Percentiles rank a stretch among this genome's conserved stretches.
Conservation (phyloP, 306 rosid genomes). For the Acacia melanoxylon region DNA sequence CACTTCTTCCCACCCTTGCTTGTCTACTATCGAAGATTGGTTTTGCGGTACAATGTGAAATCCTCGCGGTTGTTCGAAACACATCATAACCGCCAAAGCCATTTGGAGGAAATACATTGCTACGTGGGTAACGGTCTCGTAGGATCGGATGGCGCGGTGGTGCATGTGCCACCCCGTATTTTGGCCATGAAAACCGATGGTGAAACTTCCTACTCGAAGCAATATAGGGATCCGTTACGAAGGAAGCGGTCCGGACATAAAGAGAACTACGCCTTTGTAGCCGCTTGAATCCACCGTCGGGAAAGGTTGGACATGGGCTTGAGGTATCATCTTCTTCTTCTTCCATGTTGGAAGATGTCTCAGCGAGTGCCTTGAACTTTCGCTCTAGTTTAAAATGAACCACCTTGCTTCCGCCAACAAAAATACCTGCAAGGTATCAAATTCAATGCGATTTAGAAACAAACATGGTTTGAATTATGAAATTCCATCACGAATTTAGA, state of each 20-base stretch:
- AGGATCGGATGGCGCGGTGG: no score
- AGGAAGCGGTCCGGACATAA: slow-evolving; percentile 96
- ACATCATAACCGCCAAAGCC: no score
- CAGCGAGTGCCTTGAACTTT: slow-evolving; percentile 54
- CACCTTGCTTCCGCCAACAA: slow-evolving; percentile 97
- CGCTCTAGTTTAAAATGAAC: slow-evolving; percentile 82
- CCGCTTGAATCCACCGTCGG: slow-evolving; percentile 93
- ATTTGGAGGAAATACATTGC: no score
- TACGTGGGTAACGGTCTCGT: no score
- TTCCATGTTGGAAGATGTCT: slow-evolving; percentile 49
- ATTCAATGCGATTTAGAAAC: slow-evolving; percentile 8
- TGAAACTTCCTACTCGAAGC: slow-evolving; percentile 78
- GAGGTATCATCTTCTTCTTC: slow-evolving; percentile 60
- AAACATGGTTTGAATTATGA: background rate
- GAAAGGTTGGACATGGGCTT: slow-evolving; percentile 68
- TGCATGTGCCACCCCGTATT: slow-evolving; percentile 94
- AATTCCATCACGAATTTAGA: background rate
- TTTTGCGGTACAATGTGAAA: no score
- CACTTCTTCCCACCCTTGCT: no score
- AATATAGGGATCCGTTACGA: slow-evolving; percentile 70
- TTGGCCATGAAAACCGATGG: slow-evolving; percentile 73
- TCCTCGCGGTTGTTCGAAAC: no score
- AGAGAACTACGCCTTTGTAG: slow-evolving; percentile 85
- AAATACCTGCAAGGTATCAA: slow-evolving; percentile 71
- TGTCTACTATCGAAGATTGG: no score